Evolutionary conservation across 2,329 filamentous ascomycete genomes (phyloP), one percentile per base, ranked within the genome.

Genomic region (Leptographium radiaticola): DNA sequence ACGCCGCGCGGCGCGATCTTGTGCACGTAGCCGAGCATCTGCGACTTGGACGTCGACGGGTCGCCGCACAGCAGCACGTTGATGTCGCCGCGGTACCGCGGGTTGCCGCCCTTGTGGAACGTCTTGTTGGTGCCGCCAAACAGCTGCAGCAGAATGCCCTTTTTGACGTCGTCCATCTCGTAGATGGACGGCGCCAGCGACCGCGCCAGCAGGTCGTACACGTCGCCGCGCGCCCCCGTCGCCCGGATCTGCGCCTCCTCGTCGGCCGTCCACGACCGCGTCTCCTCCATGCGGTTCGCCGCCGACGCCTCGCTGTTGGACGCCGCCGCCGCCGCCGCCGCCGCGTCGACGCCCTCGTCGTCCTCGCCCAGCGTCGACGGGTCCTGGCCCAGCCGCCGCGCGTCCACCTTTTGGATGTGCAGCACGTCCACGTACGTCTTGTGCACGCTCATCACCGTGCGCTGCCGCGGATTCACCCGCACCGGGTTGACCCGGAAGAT

Each of bases 81-180:
- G 73, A 98, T 96, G 68, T 98, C 93, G 58, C 93, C 93, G 73
- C 93, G 82, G 68, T 98, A 98, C 62, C 86, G 90, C 8, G 93
- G 93, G 64, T 87, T 95, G 55, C 90, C 93, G 54, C 93, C 93
- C 69, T 96, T 97, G 56, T 95, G 81, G 68, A 98, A 98, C 1
- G 87, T 88, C 72, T 98, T 98, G 75, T 98, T 98, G 38, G 93
- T 95, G 54, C 93, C 93, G 40, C 93, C 91, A 66, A 98, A 98
- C 43, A 98, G 80, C 65, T 98, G 93, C 5, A 98, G 81, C 12
- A 98, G 75, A 57, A 98, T 96, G 12, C 93, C 93, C 71, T 98
- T 98, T 76, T 98, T 98, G 49, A 97, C 89, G 63, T 98, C 93
- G 61, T 98, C 93, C 83, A 95, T 87, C 69, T 98, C 93, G 71